These are phyloP conservation scores for Hypoxylon sp. DNA, from an alignment of 2,329 filamentous ascomycete species.

Conservation along the genomic window DNA sequence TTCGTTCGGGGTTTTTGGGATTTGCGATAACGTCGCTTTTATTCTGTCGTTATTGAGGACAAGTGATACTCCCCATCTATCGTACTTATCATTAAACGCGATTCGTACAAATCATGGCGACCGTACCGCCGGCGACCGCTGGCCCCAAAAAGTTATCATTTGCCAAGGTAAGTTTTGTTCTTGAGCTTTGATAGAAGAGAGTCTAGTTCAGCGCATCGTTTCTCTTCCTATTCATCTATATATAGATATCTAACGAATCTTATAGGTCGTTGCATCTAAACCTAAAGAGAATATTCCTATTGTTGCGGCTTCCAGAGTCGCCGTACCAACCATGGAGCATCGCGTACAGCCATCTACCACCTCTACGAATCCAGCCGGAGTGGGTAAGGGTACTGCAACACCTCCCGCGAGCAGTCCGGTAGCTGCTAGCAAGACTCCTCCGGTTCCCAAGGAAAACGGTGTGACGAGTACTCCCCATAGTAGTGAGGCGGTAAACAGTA, in stretches of 20 bases:
- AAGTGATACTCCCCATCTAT: slow-evolving; percentile 30
- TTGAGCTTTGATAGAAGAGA: slow-evolving; percentile 1
- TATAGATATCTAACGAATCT: slow-evolving; percentile 13
- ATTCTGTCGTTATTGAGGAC: slow-evolving; percentile 43
- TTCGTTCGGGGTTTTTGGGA: slow-evolving; percentile 40
- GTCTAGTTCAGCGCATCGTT: slow-evolving; percentile 1
- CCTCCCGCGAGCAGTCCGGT: slow-evolving; percentile 42
- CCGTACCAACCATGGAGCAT: slow-evolving; percentile 53
- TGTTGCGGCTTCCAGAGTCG: slow-evolving; percentile 50
- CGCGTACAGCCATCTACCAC: slow-evolving; percentile 46
- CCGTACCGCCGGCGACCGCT: slow-evolving; percentile 49
- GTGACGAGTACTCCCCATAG: slow-evolving; percentile 25
- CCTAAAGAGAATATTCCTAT: slow-evolving; percentile 51
- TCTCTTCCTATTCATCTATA: slow-evolving; percentile 4
- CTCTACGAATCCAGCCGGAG: slow-evolving; percentile 38
- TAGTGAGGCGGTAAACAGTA: slow-evolving; percentile 36
- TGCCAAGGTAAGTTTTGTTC: slow-evolving; percentile 51
- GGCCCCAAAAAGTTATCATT: slow-evolving; percentile 55
- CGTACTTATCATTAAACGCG: slow-evolving; percentile 26
- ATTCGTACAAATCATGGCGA: slow-evolving; percentile 49
- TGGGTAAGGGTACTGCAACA: slow-evolving; percentile 41
- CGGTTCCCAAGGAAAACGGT: slow-evolving; percentile 37
- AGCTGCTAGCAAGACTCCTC: slow-evolving; percentile 41
- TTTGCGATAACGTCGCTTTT: slow-evolving; percentile 36
- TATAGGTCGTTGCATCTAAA: slow-evolving; percentile 54